Evolutionary conservation across 208 protist species (phyloP), one percentile per base, ranked within the genome.

Genomic region (Tritrichomonas foetus): DNA sequence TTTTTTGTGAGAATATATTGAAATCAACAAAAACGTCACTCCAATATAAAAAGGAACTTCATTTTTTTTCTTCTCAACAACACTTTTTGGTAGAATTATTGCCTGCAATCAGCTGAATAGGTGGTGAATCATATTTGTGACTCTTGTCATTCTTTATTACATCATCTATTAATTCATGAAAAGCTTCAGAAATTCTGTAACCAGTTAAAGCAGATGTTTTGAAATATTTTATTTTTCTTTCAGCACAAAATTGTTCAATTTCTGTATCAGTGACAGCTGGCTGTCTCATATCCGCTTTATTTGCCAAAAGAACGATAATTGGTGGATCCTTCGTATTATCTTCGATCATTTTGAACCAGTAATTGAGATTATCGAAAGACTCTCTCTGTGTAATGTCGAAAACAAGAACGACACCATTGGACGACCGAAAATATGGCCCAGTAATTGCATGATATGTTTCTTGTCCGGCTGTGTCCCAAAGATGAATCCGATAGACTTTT

Each of bases 381-480:
- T 53, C 41, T 57, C 47, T 22, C 33, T 89, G 27, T 61, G 78
- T 33, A 16, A 89, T 39, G 57, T 89, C 78, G 57, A 89, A 89
- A 20, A 89, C 22, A 0, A 89, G 39, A 53, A 89, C 33, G 22
- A 89, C 47, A 20, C 41, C 78, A 2, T 44, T 27, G 36, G 47
- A 89, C 5, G 78, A 89, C 20, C 78, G 41, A 16, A 89, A 89
- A 57, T 89, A 89, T 57, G 78, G 78, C 9, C 47, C 78, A 30
- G 78, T 89, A 57, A 89, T 89, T 57, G 14, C 33, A 39, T 57
- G 78, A 89, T 89, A 89, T 53, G 78, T 33, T 89, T 89, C 78
- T 89, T 89, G 78, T 16, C 78, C 78, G 20, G 78, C 78, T 20
- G 78, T 89, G 39, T 89, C 78, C 78, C 78, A 89, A 0, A 89